phyloP scores from a whole-genome alignment of 148 eudicot genomes.

The Cornus suecica region DNA sequence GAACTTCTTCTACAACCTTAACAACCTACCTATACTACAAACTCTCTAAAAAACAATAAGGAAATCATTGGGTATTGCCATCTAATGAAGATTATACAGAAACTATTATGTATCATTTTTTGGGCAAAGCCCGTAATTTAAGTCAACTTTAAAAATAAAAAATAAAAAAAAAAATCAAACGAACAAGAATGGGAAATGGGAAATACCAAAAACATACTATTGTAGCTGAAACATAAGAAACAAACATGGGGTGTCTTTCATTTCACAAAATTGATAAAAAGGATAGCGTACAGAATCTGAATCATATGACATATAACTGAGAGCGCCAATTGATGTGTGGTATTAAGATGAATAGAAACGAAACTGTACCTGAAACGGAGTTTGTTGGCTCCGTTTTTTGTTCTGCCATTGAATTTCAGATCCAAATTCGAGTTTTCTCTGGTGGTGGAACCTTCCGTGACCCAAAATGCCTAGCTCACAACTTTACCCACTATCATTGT shows the following conservation, averaged over 20 bases:
- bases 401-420: slow-evolving; percentile 5
- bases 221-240: too few relatives aligned
- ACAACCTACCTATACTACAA: background rate
- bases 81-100: background rate
- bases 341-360: background rate
- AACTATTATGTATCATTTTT: too few relatives aligned
- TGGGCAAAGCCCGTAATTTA: too few relatives aligned
- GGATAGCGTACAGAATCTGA: background rate
- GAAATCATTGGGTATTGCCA: too few relatives aligned
- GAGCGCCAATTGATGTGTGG: background rate
- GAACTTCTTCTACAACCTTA: background rate
- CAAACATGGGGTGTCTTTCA: too few relatives aligned
- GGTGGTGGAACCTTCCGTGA: background rate
- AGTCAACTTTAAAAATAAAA: too few relatives aligned
- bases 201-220: too few relatives aligned
- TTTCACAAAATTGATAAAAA: background rate
- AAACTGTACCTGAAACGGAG: slow-evolving; percentile 4
- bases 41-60: background rate
- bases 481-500: too few relatives aligned
- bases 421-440: background rate
- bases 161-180: too few relatives aligned
- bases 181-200: too few relatives aligned
- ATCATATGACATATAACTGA: background rate
- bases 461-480: background rate
- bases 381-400: background rate